Evolutionary conservation across 2,329 filamentous ascomycete species (phyloP).

Genomic region (Dactylellina sp.): DNA sequence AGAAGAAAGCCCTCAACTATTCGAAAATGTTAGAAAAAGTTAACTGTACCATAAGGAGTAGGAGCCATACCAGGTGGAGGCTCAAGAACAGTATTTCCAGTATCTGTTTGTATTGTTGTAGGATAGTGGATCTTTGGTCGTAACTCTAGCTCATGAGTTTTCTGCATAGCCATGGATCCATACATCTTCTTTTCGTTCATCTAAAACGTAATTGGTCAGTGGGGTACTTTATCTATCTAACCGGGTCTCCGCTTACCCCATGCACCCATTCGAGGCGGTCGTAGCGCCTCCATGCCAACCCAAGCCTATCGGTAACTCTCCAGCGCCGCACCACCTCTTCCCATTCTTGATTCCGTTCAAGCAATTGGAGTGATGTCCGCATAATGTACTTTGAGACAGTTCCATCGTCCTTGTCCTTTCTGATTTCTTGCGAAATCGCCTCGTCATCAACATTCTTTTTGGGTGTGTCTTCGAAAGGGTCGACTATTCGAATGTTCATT

Average conservation of each 20-base stretch:
- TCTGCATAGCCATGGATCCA: slow-evolving; percentile 75
- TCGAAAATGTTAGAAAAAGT: background rate
- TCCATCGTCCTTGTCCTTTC: slow-evolving; percentile 66
- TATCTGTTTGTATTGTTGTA: slow-evolving; percentile 65
- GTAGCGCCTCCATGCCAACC: slow-evolving; percentile 76
- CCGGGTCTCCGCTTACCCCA: slow-evolving; percentile 63
- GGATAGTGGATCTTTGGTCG: slow-evolving; percentile 75
- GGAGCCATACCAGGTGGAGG: slow-evolving; percentile 66
- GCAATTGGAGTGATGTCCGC: slow-evolving; percentile 70
- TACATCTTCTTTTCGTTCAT: slow-evolving; percentile 76
- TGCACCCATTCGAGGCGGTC: slow-evolving; percentile 77
- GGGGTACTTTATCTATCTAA: background rate
- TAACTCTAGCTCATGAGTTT: slow-evolving; percentile 74
- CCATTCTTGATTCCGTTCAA: slow-evolving; percentile 71
- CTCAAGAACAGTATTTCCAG: slow-evolving; percentile 67
- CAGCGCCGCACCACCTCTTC: slow-evolving; percentile 71
- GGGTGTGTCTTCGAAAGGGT: slow-evolving; percentile 68
- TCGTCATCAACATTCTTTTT: slow-evolving; percentile 66
- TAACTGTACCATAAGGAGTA: background rate
- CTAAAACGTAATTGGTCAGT: slow-evolving; percentile 27
- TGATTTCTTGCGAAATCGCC: slow-evolving; percentile 62
- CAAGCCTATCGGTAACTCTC: slow-evolving; percentile 71
- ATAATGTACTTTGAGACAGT: slow-evolving; percentile 71
- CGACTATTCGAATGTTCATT: slow-evolving; percentile 70
- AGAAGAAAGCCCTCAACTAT: slow-evolving; percentile 74